These are phyloP conservation scores for Backusella tarrabulga DNA, from an alignment of 192 early-diverging fungal genomes.

Conservation along the genomic window DNA sequence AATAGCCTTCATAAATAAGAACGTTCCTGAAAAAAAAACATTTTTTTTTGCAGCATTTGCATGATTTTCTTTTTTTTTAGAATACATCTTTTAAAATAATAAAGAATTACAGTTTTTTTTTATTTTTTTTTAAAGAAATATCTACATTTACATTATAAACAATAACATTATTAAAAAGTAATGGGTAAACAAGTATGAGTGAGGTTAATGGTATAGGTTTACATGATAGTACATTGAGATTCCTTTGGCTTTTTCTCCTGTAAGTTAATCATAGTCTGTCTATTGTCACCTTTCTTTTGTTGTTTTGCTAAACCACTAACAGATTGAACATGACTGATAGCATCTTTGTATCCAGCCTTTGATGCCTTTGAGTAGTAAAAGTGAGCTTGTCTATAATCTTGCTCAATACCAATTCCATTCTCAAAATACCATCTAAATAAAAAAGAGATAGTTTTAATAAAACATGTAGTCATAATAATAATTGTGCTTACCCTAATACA, in stretches of 20 bases:
- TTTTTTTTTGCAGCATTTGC: background rate
- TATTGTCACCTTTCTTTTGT: background rate
- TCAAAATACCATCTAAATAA: constrained; percentile 30
- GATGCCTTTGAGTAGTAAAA: constrained; percentile 23
- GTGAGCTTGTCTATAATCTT: constrained; percentile 19
- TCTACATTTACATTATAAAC: background rate
- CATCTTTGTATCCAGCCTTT: constrained; percentile 20
- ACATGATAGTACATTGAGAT: background rate
- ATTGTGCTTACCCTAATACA: constrained; percentile 8
- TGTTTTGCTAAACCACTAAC: background rate
- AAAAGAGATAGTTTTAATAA: background rate
- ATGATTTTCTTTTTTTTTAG: background rate
- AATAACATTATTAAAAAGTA: background rate
- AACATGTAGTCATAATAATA: background rate
- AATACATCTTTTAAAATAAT: background rate
- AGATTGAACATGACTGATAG: background rate
- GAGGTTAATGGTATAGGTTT: background rate
- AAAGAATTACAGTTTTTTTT: background rate
- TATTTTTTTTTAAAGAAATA: constrained; percentile 3
- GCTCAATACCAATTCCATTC: constrained; percentile 18
- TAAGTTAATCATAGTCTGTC: background rate
- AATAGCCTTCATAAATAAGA: background rate
- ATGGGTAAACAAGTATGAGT: background rate
- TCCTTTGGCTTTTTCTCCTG: background rate
- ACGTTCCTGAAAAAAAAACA: background rate